Evolutionary conservation across 148 eudicot genomes (phyloP).

Genomic region (Drosera capensis): DNA sequence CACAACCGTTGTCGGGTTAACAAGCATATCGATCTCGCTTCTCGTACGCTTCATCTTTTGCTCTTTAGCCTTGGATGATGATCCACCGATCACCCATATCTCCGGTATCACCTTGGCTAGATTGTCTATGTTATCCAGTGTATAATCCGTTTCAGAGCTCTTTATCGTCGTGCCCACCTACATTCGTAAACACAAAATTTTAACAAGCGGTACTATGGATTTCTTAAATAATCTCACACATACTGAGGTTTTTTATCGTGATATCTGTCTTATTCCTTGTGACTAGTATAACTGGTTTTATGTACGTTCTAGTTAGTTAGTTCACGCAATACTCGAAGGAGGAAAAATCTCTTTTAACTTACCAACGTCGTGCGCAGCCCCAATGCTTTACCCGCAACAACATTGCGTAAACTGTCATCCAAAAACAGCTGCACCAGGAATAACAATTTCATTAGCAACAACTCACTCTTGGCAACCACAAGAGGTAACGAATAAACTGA

Average conservation of each 20-base stretch:
- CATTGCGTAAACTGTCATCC: constrained; percentile 56
- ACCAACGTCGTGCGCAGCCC: constrained; percentile 70
- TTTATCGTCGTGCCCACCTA: constrained; percentile 56
- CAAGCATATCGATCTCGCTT: constrained; percentile 29
- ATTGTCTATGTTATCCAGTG: constrained; percentile 34
- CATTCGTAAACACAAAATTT: not conserved
- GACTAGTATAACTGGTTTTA: too few relatives aligned
- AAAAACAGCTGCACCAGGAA: constrained; percentile 47
- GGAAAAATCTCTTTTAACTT: constrained; percentile 5
- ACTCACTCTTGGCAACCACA: too few relatives aligned
- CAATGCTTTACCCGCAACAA: constrained; percentile 54
- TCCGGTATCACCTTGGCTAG: constrained; percentile 54
- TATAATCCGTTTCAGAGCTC: constrained; percentile 54
- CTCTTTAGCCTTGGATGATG: constrained; percentile 15
- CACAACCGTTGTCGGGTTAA: constrained; percentile 29
- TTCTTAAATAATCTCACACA: not conserved
- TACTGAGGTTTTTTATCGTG: not conserved
- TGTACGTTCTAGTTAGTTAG: too few relatives aligned
- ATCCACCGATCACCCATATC: constrained; percentile 27
- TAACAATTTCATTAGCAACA: not conserved
- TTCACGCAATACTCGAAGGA: not conserved
- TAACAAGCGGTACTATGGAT: too few relatives aligned
- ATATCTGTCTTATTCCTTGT: too few relatives aligned
- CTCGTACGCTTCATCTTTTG: constrained; percentile 17
- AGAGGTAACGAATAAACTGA: not conserved